phyloP scores from a whole-genome alignment of 148 eudicot genomes.

The Chenopodium quinoa region DNA sequence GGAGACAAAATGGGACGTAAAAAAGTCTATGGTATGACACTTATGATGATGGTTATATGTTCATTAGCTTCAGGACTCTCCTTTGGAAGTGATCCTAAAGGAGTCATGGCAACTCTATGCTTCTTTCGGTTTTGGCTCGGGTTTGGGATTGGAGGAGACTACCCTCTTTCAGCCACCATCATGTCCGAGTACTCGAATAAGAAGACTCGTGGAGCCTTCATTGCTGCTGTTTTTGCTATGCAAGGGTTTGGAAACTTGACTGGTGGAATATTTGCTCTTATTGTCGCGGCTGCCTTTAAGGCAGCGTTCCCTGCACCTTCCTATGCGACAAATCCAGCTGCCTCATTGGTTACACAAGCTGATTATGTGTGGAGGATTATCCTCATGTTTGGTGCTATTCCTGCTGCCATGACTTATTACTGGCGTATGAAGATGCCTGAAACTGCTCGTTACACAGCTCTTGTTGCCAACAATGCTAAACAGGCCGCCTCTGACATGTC shows the following conservation, averaged over 20 bases:
- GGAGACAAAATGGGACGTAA: constrained; percentile 55
- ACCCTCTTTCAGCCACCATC: constrained; percentile 57
- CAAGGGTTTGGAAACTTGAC: constrained; percentile 64
- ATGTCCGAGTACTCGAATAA: constrained; percentile 67
- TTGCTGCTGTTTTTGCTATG: constrained; percentile 72
- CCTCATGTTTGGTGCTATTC: constrained; percentile 60
- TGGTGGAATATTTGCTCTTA: constrained; percentile 46
- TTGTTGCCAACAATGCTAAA: constrained; percentile 53
- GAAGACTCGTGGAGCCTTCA: constrained; percentile 58
- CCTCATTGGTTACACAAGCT: constrained; percentile 43
- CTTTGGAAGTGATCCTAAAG: constrained; percentile 27
- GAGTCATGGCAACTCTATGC: constrained; percentile 46
- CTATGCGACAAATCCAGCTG: constrained; percentile 11
- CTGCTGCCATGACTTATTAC: constrained; percentile 56
- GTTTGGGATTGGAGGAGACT: constrained; percentile 66
- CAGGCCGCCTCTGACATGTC: constrained; percentile 78
- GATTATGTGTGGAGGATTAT: constrained; percentile 77
- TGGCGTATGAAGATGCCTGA: constrained; percentile 93
- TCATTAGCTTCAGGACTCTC: constrained; percentile 53
- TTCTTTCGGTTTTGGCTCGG: constrained; percentile 65
- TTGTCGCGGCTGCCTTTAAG: constrained; percentile 42
- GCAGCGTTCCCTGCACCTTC: constrained; percentile 36
- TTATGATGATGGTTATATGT: constrained; percentile 45
- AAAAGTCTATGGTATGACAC: constrained; percentile 47
- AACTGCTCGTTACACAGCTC: constrained; percentile 65